Conservation (phyloP, 768 basidiomycete genomes). For the Kondoa subrosea region DNA sequence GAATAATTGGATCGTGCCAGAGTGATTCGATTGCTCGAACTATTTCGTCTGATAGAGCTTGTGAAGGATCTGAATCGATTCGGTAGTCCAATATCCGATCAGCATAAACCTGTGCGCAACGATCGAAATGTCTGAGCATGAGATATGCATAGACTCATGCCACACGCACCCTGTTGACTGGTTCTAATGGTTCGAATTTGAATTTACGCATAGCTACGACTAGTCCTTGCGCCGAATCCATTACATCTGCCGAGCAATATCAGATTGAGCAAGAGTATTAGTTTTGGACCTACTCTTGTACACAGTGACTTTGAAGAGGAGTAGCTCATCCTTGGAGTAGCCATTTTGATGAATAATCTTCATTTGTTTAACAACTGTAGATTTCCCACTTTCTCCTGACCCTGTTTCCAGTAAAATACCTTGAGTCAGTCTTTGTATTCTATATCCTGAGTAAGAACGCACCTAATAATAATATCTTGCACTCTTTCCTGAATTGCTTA, state of each 20-base stretch:
- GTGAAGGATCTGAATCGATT: constrained; percentile 29
- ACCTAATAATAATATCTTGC: constrained; percentile 87
- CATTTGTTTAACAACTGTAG: constrained; percentile 96
- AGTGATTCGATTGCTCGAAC: constrained; percentile 35
- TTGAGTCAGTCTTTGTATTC: not conserved
- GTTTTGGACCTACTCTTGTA: constrained; percentile 42
- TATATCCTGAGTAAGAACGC: constrained; percentile 31
- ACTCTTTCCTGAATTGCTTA: constrained; percentile 63
- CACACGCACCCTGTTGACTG: constrained; percentile 41
- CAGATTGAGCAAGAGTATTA: constrained; percentile 1
- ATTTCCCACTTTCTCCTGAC: constrained; percentile 87
- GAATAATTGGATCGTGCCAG: constrained; percentile 40
- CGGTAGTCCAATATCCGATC: constrained; percentile 36
- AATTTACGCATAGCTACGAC: constrained; percentile 73
- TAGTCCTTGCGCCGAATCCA: constrained; percentile 75
- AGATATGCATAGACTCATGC: not conserved
- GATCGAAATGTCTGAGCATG: constrained; percentile 19
- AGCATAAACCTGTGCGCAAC: constrained; percentile 31
- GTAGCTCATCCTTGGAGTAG: constrained; percentile 59
- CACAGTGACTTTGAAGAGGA: constrained; percentile 57
- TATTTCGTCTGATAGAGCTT: constrained; percentile 33
- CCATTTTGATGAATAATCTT: constrained; percentile 93
- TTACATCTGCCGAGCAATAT: constrained; percentile 35
- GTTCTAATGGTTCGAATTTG: constrained; percentile 55
- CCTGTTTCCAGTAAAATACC: constrained; percentile 41